Base-by-base conservation (phyloP, 352 stramenopile species). In the Bremia lactucae region DNA sequence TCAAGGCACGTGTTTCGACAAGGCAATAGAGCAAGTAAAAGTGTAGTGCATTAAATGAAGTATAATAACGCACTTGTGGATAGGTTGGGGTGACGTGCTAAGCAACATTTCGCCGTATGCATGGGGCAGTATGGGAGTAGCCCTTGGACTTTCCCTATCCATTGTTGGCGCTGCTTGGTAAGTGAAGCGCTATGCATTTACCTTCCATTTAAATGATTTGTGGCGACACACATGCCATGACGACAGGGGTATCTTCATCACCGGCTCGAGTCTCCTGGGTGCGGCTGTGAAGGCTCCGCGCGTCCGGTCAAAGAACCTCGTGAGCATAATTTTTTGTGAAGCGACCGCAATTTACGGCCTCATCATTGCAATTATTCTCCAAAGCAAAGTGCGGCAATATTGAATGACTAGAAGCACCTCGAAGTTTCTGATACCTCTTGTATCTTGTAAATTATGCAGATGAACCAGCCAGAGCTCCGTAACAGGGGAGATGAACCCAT, bases 291-390 rank as follows among this genome's bases (percentile, higher is more conserved):
- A 99, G 73, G 90, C 96, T 19, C 96, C 96, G 22, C 90, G 96
- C 29, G 98, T 99, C 68, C 79, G 93, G 65, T 98, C 88, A 19
- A 99, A 99, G 72, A 99, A 99, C 71, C 83, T 99, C 52, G 95
- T 98, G 57, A 97, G 92, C 70, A 97, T 99, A 46, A 99, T 99
- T 87, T 99, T 99, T 70, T 99, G 96, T 65, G 96, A 99, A 74
- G 96, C 96, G 8, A 99, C 94, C 16, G 96, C 96, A 41, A 99
- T 99, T 54, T 99, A 99, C 68, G 96, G 96, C 46, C 90, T 99
- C 49, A 99, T 99, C 49, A 97, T 99, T 75, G 95, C 96, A 31
- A 99, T 99, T 62, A 98, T 99, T 52, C 71, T 99, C 31, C 83
- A 96, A 49, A 98, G 94, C 70, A 98, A 98, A 68, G 79, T 97